A percentile compares a stretch with the other conserved stretches of the same genome.
Evolutionary conservation across 768 basidiomycete species (phyloP).

Genomic region (Hysterangium stoloniferum): DNA sequence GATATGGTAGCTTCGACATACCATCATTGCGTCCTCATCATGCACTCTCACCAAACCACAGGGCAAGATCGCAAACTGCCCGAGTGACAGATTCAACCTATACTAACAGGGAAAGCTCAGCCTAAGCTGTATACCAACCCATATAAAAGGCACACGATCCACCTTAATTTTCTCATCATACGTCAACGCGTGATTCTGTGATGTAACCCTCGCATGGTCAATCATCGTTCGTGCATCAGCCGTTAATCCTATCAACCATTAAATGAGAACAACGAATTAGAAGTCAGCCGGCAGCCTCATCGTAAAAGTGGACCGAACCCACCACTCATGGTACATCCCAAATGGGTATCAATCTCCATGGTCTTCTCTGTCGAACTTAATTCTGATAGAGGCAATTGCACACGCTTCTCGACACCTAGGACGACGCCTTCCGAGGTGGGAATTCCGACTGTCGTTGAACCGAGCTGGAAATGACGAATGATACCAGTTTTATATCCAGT

Average conservation of each 20-base stretch:
- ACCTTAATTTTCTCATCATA: slow-evolving; percentile 97
- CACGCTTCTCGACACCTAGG: slow-evolving; percentile 96
- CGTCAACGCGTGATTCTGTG: slow-evolving; percentile 92
- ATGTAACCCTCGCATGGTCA: slow-evolving; percentile 96
- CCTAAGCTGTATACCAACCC: no score
- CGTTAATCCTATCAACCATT: slow-evolving; percentile 44
- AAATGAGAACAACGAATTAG: background rate
- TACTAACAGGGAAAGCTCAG: background rate
- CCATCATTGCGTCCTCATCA: slow-evolving; percentile 98
- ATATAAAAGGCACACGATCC: no score
- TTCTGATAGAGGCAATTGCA: slow-evolving; percentile 93
- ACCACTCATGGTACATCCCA: slow-evolving; percentile 97
- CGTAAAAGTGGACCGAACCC: background rate
- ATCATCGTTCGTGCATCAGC: slow-evolving; percentile 99
- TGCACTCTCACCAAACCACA: slow-evolving; percentile 99
- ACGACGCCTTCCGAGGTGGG: slow-evolving; percentile 85
- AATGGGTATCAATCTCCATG: slow-evolving; percentile 97
- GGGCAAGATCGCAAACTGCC: slow-evolving; percentile 94
- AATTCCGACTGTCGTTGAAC: slow-evolving; percentile 96
- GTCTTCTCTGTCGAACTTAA: slow-evolving; percentile 97
- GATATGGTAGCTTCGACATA: slow-evolving; percentile 26
- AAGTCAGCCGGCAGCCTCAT: no score
- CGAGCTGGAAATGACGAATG: slow-evolving; percentile 62
- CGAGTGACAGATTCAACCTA: slow-evolving; percentile 83
- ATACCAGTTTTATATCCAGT: slow-evolving; percentile 8